Conservation (phyloP, 495 filamentous ascomycete species). For the Aspergillus steynii region DNA sequence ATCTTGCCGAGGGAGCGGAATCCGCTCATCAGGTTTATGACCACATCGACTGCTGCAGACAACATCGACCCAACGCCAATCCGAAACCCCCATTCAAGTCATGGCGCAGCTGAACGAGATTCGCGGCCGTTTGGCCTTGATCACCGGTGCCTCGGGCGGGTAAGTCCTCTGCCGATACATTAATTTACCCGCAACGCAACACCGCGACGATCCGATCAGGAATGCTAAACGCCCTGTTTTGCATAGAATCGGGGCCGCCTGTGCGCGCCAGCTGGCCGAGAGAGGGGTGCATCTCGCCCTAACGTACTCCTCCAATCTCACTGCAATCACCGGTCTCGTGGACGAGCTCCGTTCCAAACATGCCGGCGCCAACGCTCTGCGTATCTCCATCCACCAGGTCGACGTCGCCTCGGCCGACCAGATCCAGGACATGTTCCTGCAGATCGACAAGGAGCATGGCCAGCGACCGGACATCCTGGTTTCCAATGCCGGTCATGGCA, state of each 20-base stretch:
- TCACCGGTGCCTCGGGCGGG: conserved; percentile 69
- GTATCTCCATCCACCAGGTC: conserved; percentile 56
- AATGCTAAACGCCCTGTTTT: neutral
- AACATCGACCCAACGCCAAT: neutral
- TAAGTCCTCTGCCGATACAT: conserved; percentile 27
- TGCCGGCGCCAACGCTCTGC: conserved; percentile 30
- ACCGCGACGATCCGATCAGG: neutral
- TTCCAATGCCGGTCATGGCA: conserved; percentile 58
- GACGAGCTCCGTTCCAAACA: conserved; percentile 36
- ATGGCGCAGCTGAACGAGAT: conserved; percentile 47
- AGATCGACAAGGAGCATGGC: conserved; percentile 53
- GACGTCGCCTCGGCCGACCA: conserved; percentile 55
- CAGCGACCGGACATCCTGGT: conserved; percentile 63
- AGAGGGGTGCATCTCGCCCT: conserved; percentile 59
- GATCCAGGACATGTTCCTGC: conserved; percentile 51
- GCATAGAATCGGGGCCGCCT: conserved; percentile 60
- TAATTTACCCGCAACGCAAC: neutral
- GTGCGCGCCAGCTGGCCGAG: conserved; percentile 54
- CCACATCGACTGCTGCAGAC: neutral
- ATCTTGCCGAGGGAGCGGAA: conserved; percentile 1
- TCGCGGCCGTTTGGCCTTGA: conserved; percentile 58
- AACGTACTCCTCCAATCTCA: conserved; percentile 57
- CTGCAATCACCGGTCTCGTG: conserved; percentile 46
- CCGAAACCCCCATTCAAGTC: neutral
- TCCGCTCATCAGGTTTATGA: neutral